Evolutionary conservation across 257 asterid species (phyloP).

Genomic region (Solanum sparsipilum): DNA sequence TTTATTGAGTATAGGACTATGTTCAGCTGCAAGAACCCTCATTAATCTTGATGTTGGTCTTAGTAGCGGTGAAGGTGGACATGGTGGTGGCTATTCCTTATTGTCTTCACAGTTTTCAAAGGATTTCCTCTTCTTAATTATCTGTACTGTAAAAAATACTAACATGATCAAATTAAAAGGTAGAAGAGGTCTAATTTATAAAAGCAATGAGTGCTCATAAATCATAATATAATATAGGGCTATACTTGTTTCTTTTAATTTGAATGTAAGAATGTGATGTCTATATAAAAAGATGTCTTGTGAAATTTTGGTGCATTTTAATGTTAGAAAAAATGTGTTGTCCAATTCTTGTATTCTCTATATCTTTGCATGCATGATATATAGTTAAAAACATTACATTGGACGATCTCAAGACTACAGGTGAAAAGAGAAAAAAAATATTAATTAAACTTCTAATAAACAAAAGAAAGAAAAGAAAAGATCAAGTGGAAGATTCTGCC

Average conservation of each 20-base stretch:
- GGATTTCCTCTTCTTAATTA: neutral
- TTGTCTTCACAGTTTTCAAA: neutral
- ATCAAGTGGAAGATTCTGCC: neutral
- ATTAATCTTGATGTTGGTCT: conserved; percentile 8
- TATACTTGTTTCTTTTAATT: neutral
- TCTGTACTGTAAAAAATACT: neutral
- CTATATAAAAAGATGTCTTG: neutral
- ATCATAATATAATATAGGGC: neutral
- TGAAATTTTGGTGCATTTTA: too few species aligned
- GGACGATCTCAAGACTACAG: neutral
- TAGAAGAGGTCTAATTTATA: neutral
- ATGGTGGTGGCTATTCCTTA: conserved; percentile 27
- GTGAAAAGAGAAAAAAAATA: neutral
- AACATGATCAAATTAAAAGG: neutral
- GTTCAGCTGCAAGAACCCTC: conserved; percentile 61
- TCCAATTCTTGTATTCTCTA: neutral
- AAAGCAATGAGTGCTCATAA: neutral
- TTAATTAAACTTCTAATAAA: neutral
- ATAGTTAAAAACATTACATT: neutral
- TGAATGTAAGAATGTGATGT: neutral
- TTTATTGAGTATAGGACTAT: conserved; percentile 24
- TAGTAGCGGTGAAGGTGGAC: too few species aligned
- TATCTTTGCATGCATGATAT: conserved; percentile 8
- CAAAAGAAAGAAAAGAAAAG: neutral
- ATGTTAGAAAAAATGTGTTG: neutral